Evolutionary conservation across 2,329 filamentous ascomycete species (phyloP), one percentile per base, ranked within the genome.

Genomic region (Colletotrichum tanaceti): DNA sequence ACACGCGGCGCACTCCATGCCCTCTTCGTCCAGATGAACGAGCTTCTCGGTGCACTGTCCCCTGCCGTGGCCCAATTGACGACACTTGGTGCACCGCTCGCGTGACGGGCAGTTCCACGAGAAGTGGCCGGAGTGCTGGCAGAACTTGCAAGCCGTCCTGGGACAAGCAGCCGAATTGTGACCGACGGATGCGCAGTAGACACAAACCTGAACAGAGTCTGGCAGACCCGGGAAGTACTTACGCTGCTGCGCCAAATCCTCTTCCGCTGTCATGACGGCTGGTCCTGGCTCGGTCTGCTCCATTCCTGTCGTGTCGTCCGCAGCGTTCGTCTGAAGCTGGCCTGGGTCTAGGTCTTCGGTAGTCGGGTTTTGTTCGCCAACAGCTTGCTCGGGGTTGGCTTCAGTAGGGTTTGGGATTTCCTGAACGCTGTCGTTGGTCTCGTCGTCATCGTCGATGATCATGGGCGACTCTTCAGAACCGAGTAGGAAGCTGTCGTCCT

Each of bases 1-100:
- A 76, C 91, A 93, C 41, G 89, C 80, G 13, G 87, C 86, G 75
- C 91, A 93, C 3, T 84, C 83, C 54, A 85, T 79, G 24, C 83
- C 82, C 63, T 90, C 87, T 18, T 83, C 82, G 70, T 84, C 84
- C 18, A 84, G 79, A 58, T 85, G 72, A 3, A 78, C 76, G 49
- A 91, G 81, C 69, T 88, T 87, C 70, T 90, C 87, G 2, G 77
- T 73, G 74, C 91, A 93, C 9, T 78, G 72, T 1, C 77, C 72
- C 20, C 79, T 77, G 58, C 74, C 72, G 73, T 93, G 91, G 11
- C 90, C 91, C 50, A 86, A 80, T 76, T 90, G 86, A 55, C 82
- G 84, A 77, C 91, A 93, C 74, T 87, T 89, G 57, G 73, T 75
- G 74, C 88, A 90, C 69, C 86, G 82, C 41, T 77, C 76, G 41